Base-by-base conservation (phyloP, 2,329 filamentous ascomycete genomes). In the Talaromyces amestolkiae region DNA sequence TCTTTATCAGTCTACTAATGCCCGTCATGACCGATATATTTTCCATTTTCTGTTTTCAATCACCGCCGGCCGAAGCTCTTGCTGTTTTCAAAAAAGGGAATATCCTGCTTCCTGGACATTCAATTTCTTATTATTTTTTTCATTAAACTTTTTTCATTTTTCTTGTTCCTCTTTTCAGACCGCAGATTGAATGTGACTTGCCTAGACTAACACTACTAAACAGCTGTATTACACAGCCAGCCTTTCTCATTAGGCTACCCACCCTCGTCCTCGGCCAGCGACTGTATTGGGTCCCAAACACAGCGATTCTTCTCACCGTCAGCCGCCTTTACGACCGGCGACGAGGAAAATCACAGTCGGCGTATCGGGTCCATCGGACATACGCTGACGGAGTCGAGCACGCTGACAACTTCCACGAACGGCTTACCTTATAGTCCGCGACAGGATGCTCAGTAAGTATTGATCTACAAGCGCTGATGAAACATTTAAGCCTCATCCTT, bases 381-480 rank as follows among this genome's bases (percentile, higher is more conserved):
- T 71, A 78, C 80, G 72, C 72, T 80, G 65, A 73, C 76, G 65
- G 77, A 78, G 71, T 76, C 80, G 61, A 79, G 77, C 71, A 45
- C 56, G 10, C 27, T 63, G 31, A 27, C 62, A 1, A 75, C 80
- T 66, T 80, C 83, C 72, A 78, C 75, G 72, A 82, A 81, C 76
- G 79, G 79, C 74, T 73, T 81, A 78, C 80, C 82, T 78, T 85
- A 83, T 79, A 79, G 80, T 73, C 72, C 82, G 76, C 80, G 80
- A 75, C 78, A 81, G 71, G 83, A 86, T 75, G 76, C 80, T 76
- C 80, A 79, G 84, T 86, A 84, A 82, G 84, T 86, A 73, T 67
- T 73, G 74, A 19, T 43, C 24, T n/a, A 19, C 27, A 33, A 27
- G 56, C n/a, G 37, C 9, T 37, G 39, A 22, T 27, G 47, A 15